These are phyloP conservation scores for Colletotrichum sidae DNA, from an alignment of 2,329 filamentous ascomycete species.

Conservation along the genomic window DNA sequence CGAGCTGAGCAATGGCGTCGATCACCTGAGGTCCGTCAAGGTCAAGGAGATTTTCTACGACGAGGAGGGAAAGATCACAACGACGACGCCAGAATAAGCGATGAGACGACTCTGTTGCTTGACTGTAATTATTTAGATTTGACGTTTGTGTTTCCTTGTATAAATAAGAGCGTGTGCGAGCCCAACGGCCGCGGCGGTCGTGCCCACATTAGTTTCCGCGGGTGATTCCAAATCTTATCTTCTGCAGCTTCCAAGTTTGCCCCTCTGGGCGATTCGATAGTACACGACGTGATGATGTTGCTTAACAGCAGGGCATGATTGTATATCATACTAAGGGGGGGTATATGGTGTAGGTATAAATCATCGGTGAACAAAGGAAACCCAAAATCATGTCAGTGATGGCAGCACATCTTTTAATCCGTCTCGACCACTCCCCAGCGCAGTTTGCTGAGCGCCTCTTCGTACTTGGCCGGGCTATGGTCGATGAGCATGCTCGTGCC, in stretches of 20 bases:
- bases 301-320: not conserved
- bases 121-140: not conserved
- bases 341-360: constrained; percentile 16
- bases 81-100: constrained; percentile 49
- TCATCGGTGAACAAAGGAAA: constrained; percentile 19
- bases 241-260: not conserved
- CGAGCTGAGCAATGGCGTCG: constrained; percentile 73
- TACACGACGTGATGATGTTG: constrained; percentile 1
- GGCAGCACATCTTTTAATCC: constrained; percentile 1
- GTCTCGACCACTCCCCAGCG: constrained; percentile 57
- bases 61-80: constrained; percentile 69
- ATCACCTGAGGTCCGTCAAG: constrained; percentile 80
- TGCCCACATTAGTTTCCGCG: not conserved
- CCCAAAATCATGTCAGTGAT: not conserved
- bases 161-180: not conserved
- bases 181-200: not conserved
- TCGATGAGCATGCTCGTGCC: constrained; percentile 80
- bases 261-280: not conserved
- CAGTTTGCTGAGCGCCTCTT: constrained; percentile 74
- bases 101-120: not conserved
- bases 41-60: constrained; percentile 81
- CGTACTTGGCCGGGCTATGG: constrained; percentile 80
- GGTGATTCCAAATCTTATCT: too few species aligned
- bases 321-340: constrained; percentile 16
- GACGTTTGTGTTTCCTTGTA: not conserved